Base-by-base conservation (phyloP, 768 basidiomycete genomes). In the Suillus paluster region DNA sequence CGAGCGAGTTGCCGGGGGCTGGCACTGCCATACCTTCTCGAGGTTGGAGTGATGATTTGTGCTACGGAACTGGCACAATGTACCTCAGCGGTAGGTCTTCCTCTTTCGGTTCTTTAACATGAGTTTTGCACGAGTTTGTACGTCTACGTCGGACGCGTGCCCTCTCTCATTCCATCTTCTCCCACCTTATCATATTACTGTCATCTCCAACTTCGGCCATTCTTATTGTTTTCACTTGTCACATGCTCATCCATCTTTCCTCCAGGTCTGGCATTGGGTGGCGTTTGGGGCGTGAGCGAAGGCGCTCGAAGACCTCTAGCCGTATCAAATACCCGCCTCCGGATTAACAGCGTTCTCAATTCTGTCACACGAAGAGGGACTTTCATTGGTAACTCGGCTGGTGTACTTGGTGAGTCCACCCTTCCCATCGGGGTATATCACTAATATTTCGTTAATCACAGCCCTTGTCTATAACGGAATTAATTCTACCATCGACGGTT, bases 1-100 rank as follows among this genome's bases (percentile, higher is more conserved):
- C 90, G 69, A 94, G 79, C 76, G 88, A 94, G 59, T 81, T 97
- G 64, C 94, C 94, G 73, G 97, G 97, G 56, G 87, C 92, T 69
- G 85, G 83, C 69, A 95, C 92, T 63, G 95, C 96, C 62, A 86
- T 99, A 66, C 95, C 96, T 68, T 92, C 90, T 74, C 83, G 97
- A 81, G 95, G 97, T 65, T 99, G 95, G 96, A 93, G 94, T 80
- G 97, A 99, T 81, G 97, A 99, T 81, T 80, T 99, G 63, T 98
- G 95, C 86, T 98, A 99, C 79, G 97, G 97, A 72, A 98, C 96
- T 70, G 97, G 97, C 66, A 96, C 96, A 67, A 97, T 95, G 81
- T 99, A 99, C 87, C 88, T 99, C 61, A 85, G 92, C 77, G 97
- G 97, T 98, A 74, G 74, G 94, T 89, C 64, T 57, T 63, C 61